Percentiles rank a stretch among this genome's conserved stretches.
Evolutionary conservation across 495 filamentous ascomycete genomes (phyloP).

Genomic region (Trichoderma orchidacearum): DNA sequence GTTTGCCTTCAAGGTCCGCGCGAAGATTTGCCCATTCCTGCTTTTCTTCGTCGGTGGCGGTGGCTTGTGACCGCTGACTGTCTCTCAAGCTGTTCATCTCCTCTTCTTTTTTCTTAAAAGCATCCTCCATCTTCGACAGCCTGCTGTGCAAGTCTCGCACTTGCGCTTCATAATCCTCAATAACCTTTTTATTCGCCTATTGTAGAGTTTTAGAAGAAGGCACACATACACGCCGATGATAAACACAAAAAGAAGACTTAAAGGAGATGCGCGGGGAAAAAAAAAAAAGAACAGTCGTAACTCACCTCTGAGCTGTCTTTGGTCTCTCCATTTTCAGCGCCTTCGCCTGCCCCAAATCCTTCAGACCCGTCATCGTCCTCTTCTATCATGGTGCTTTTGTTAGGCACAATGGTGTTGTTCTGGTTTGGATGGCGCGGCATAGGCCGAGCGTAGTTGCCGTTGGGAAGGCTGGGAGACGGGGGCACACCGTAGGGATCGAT

Average conservation of each 20-base stretch:
- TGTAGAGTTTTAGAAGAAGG: background rate
- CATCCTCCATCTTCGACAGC: constrained; percentile 54
- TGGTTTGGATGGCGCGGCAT: constrained; percentile 74
- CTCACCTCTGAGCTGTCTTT: constrained; percentile 44
- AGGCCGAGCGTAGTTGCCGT: constrained; percentile 37
- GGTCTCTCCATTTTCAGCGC: constrained; percentile 32
- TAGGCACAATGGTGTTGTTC: constrained; percentile 90
- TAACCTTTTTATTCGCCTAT: constrained; percentile 53
- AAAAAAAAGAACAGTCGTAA: constrained; percentile 6
- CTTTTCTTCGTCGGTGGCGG: constrained; percentile 37
- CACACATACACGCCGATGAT: background rate
- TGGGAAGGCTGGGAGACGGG: constrained; percentile 24
- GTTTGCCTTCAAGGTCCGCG: constrained; percentile 58
- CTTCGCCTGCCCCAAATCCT: background rate
- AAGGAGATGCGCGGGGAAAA: no score
- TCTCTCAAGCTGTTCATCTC: constrained; percentile 22
- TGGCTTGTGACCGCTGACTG: constrained; percentile 25
- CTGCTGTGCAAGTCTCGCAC: constrained; percentile 61
- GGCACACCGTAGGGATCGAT: constrained; percentile 28
- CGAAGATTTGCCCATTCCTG: constrained; percentile 65
- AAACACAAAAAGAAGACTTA: background rate
- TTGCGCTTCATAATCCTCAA: constrained; percentile 66
- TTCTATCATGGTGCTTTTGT: constrained; percentile 96
- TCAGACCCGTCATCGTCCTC: constrained; percentile 63
- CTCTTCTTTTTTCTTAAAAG: constrained; percentile 25